Conservation (phyloP, 176 grass and related monocot species). For the Poa pratensis region DNA sequence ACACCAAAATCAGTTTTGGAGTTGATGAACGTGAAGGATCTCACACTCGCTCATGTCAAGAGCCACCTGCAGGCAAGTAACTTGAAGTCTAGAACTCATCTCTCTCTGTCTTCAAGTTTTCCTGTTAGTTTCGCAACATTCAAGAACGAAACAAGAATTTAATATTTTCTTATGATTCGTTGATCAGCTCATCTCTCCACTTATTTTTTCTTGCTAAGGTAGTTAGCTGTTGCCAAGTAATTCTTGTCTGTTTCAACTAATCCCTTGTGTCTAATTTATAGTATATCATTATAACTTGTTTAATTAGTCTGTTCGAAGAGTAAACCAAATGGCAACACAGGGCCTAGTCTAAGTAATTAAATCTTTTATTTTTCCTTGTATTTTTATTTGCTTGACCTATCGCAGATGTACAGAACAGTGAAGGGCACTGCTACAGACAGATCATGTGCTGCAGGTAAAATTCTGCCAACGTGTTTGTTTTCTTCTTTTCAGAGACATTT, state of each 20-base stretch:
- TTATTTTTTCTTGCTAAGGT: conserved; percentile 24
- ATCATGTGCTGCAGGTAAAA: conserved; percentile 72
- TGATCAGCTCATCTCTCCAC: not conserved
- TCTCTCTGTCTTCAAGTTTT: not conserved
- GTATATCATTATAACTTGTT: not conserved
- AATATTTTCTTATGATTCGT: conserved; percentile 31
- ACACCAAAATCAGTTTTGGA: conserved; percentile 96
- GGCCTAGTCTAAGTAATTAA: conserved; percentile 27
- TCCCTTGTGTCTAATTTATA: not conserved
- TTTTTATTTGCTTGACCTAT: conserved; percentile 36
- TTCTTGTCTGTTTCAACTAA: conserved; percentile 33
- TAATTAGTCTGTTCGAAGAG: conserved; percentile 18
- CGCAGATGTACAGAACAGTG: conserved; percentile 99
- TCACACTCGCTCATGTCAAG: conserved; percentile 97
- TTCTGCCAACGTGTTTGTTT: conserved; percentile 33
- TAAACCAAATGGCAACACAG: conserved; percentile 36
- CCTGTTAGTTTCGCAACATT: conserved; percentile 9
- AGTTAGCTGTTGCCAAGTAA: conserved; percentile 29
- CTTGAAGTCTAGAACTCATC: conserved; percentile 1
- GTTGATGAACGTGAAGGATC: conserved; percentile 99
- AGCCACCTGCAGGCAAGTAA: conserved; percentile 90
- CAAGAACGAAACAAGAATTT: conserved; percentile 20
- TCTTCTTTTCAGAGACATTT: conserved; percentile 32
- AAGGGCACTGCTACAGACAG: conserved; percentile 75
- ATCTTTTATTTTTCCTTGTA: not conserved